Conservation (phyloP, 1,139 yeast genomes). For the Magnusiomyces starmeri region DNA sequence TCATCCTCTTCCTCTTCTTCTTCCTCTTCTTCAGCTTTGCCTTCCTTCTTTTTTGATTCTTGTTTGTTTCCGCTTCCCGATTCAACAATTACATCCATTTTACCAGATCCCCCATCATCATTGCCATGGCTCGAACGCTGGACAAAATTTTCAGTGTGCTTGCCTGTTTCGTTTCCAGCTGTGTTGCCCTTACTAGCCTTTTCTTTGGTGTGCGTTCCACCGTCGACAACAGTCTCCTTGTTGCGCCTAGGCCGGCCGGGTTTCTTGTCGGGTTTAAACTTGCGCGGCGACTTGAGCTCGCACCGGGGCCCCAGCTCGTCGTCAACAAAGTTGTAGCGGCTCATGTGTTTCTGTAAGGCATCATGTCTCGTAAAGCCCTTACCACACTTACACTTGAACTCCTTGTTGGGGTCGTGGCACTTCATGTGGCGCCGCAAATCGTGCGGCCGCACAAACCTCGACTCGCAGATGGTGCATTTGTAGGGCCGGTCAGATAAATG, state of each 20-base stretch:
- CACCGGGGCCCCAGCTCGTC: conserved; percentile 36
- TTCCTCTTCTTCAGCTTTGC: conserved; percentile 5
- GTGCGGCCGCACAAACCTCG: conserved; percentile 81
- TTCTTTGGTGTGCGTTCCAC: no score
- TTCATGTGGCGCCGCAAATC: conserved; percentile 87
- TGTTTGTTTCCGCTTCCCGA: no score
- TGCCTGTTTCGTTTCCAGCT: no score
- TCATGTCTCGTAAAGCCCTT: conserved; percentile 86
- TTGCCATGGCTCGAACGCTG: no score
- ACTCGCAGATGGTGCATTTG: conserved; percentile 48
- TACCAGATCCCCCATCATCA: no score
- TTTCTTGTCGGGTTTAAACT: no score
- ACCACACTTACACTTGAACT: conserved; percentile 80
- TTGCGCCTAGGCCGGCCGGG: conserved; percentile 29
- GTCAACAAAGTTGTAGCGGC: conserved; percentile 71
- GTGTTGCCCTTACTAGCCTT: no score
- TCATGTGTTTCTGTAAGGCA: conserved; percentile 79
- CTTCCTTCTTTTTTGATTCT: not conserved
- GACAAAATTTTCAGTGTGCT: no score
- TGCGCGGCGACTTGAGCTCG: no score
- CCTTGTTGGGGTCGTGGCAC: conserved; percentile 67
- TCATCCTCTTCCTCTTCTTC: conserved; percentile 6
- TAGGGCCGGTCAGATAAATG: conserved; percentile 92
- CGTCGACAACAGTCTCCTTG: conserved; percentile 12
- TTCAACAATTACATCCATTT: no score